These are phyloP conservation scores for Parastagonospora nodorum DNA, from an alignment of 2,329 filamentous ascomycete genomes.

Conservation along the genomic window DNA sequence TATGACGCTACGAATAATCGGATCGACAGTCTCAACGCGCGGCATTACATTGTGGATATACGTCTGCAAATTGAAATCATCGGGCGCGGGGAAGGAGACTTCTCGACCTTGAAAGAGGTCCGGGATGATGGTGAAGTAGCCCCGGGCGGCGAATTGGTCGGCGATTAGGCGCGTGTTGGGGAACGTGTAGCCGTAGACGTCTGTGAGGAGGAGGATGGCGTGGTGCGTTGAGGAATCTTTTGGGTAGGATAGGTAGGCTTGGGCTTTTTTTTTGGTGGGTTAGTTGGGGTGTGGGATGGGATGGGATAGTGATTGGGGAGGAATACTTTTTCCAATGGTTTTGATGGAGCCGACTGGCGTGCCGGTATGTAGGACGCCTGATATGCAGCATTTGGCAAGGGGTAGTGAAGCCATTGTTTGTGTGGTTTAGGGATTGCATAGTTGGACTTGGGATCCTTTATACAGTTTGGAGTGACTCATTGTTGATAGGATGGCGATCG, in stretches of 20 bases:
- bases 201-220: slow-evolving; percentile 59
- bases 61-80: slow-evolving; percentile 54
- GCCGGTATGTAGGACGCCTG: slow-evolving; percentile 59
- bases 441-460: no score
- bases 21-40: slow-evolving; percentile 53
- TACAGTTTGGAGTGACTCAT: no score
- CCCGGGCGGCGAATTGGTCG: slow-evolving; percentile 75
- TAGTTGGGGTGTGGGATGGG: neutral
- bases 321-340: slow-evolving; percentile 52
- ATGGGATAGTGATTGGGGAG: neutral
- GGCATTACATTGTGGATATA: slow-evolving; percentile 56
- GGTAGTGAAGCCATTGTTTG: slow-evolving; percentile 59
- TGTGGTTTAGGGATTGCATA: neutral
- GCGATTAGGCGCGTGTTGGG: slow-evolving; percentile 64
- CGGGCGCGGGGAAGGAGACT: slow-evolving; percentile 59
- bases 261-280: neutral
- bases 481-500: no score
- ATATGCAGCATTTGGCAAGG: slow-evolving; percentile 54
- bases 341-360: slow-evolving; percentile 54
- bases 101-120: slow-evolving; percentile 74
- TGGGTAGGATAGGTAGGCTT: no score
- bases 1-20: slow-evolving; percentile 59
- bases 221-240: slow-evolving; percentile 55
- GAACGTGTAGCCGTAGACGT: slow-evolving; percentile 63
- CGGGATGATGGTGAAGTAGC: slow-evolving; percentile 70